Base-by-base conservation (phyloP, 2,329 filamentous ascomycete species). In the Colletotrichum neosansevieriae region DNA sequence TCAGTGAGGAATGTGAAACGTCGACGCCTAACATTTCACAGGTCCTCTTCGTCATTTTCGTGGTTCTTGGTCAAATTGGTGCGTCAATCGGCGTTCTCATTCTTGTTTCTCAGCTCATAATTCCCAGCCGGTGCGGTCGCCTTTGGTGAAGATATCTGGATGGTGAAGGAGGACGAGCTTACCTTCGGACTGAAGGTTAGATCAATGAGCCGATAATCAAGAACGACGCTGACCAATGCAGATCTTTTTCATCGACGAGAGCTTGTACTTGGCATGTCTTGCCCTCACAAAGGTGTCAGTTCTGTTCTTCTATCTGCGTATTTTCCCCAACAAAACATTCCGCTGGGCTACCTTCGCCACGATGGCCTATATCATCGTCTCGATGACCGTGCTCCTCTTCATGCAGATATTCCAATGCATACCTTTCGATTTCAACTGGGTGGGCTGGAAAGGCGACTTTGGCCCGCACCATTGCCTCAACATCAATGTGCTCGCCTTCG, bases 111-210 rank as follows among this genome's bases (percentile, higher is more conserved):
- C 32, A 45, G 40, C 63, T 72, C 9, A 71, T 69, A 17, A 15
- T 19, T 6, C 4, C 4, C 11, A 54, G 77, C 74, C 19, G 73
- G 75, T 1, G 58, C 72, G 1, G 47, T 73, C 2, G 76, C 73
- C 0, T 79, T 80, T 42, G 80, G 80, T 4, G 74, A 77, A 17
- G 80, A 82, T 59, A 75, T 81, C 2, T 82, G 80, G 80, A 77
- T 75, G 15, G 71, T 81, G 1, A 53, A 73, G 6, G 50, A 70
- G 6, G 70, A 74, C 1, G 61, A 59, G 2, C 71, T 81, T n/a
- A 76, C 76, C 1, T 53, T 63, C 7, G 75, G 75, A 3, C 72
- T 81, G 38, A 77, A 74, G 69, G 75, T 79, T 69, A 40, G 32
- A 21, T 2, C 32, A 32, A 32, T 10, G 3, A 3, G 6, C 6